Conservation (phyloP, 129 eudicot species). For the Escallonia herrerae region DNA sequence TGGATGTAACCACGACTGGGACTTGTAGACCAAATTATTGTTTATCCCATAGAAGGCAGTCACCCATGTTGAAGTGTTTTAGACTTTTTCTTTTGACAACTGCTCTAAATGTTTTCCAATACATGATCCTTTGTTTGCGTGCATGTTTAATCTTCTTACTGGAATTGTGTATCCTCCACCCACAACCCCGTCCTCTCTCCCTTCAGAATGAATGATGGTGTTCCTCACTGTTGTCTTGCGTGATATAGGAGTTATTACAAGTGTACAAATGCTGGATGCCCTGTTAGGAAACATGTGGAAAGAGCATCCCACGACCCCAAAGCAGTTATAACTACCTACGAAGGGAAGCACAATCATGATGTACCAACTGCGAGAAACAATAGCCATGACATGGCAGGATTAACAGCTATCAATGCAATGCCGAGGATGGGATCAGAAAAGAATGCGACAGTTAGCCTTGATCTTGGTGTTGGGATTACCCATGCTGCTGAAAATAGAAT, state of each 20-base stretch:
- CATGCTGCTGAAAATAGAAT: slow-evolving; percentile 21
- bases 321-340: slow-evolving; percentile 95
- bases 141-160: neutral
- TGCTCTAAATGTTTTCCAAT: no score
- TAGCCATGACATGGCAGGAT: slow-evolving; percentile 42
- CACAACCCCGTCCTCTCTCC: neutral
- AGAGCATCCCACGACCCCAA: slow-evolving; percentile 94
- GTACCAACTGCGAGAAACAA: slow-evolving; percentile 61
- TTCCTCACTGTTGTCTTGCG: neutral
- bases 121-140: no score
- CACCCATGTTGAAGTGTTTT: no score
- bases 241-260: slow-evolving; percentile 81
- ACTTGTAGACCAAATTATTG: no score
- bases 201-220: neutral
- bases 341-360: slow-evolving; percentile 92
- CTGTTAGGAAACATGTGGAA: slow-evolving; percentile 79
- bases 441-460: slow-evolving; percentile 50
- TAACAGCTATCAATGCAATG: slow-evolving; percentile 22
- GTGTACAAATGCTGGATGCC: slow-evolving; percentile 85
- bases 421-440: slow-evolving; percentile 43
- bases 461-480: slow-evolving; percentile 73
- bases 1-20: no score
- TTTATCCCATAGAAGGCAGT: no score
- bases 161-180: neutral
- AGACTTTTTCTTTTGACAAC: no score